Conservation (phyloP, 495 filamentous ascomycete genomes). For the Aspergillus cavernicola region DNA sequence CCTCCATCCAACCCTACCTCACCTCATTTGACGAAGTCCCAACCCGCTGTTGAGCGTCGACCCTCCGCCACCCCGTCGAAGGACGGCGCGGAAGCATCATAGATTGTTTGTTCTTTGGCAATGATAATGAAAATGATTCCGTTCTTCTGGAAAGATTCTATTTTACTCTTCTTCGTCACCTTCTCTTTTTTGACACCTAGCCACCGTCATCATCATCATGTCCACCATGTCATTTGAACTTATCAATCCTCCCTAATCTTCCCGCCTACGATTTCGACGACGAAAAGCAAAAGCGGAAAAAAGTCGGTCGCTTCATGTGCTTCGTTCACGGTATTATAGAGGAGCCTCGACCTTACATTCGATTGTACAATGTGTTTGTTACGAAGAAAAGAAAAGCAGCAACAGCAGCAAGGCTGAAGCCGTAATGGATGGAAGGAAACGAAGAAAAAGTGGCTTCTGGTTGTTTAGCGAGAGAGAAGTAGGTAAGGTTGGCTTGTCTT, state of each 20-base stretch:
- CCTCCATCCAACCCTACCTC: conserved; percentile 58
- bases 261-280: conserved; percentile 30
- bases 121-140: conserved; percentile 44
- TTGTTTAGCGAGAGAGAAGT: conserved; percentile 20
- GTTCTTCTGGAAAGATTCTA: conserved; percentile 40
- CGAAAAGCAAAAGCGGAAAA: neutral
- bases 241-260: conserved; percentile 19
- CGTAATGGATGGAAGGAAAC: neutral
- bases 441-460: conserved; percentile 2
- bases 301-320: conserved; percentile 27
- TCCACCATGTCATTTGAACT: conserved; percentile 21
- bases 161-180: conserved; percentile 16
- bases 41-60: conserved; percentile 44
- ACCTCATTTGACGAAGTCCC: conserved; percentile 51
- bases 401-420: too few relatives aligned
- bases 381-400: neutral
- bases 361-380: conserved; percentile 25
- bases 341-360: conserved; percentile 7
- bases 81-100: conserved; percentile 45
- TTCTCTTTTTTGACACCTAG: conserved; percentile 20
- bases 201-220: conserved; percentile 19
- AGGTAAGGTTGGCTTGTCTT: conserved; percentile 18
- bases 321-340: conserved; percentile 16
- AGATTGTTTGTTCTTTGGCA: conserved; percentile 39
- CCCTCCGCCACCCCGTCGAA: conserved; percentile 49